Percentiles rank a stretch among this genome's conserved stretches.
phyloP scores from a whole-genome alignment of 805 yeast genomes.

The Pichia occidentalis region DNA sequence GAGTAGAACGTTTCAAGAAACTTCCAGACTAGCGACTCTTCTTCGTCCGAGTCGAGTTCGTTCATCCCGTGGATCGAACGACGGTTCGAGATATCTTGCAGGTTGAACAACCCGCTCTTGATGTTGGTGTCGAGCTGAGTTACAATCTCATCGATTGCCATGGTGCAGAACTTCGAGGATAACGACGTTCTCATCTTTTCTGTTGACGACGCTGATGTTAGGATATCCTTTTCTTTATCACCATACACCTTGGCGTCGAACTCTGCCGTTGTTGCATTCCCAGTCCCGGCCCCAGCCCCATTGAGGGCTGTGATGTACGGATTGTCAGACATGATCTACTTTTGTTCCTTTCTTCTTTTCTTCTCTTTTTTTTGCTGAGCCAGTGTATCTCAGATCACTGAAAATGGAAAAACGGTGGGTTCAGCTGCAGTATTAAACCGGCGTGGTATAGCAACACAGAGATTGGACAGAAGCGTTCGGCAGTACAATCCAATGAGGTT shows the following conservation, averaged over 20 bases:
- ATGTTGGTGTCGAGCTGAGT: constrained; percentile 56
- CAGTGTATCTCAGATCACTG: too few relatives aligned
- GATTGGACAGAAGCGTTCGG: too few relatives aligned
- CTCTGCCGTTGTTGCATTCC: constrained; percentile 11
- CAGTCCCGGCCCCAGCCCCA: constrained; percentile 3
- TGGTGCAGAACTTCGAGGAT: constrained; percentile 56
- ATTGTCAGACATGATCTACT: constrained; percentile 14
- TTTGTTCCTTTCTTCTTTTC: neutral
- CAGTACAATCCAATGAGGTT: too few relatives aligned
- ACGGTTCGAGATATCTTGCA: constrained; percentile 66
- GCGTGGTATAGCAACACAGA: too few relatives aligned
- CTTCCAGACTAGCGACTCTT: constrained; percentile 63
- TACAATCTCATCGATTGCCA: constrained; percentile 61
- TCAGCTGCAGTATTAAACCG: too few relatives aligned
- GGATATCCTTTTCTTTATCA: constrained; percentile 11
- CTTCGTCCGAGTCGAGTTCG: constrained; percentile 71
- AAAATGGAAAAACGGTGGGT: too few relatives aligned
- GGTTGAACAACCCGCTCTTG: constrained; percentile 53
- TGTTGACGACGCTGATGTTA: constrained; percentile 13
- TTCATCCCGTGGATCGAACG: constrained; percentile 74
- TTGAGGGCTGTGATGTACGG: constrained; percentile 12
- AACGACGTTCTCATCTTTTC: constrained; percentile 17
- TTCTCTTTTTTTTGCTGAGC: too few relatives aligned
- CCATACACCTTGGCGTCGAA: constrained; percentile 5
- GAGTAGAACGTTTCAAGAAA: constrained; percentile 77